phyloP scores from a whole-genome alignment of 352 stramenopile genomes.

The Phytopythium boreale region DNA sequence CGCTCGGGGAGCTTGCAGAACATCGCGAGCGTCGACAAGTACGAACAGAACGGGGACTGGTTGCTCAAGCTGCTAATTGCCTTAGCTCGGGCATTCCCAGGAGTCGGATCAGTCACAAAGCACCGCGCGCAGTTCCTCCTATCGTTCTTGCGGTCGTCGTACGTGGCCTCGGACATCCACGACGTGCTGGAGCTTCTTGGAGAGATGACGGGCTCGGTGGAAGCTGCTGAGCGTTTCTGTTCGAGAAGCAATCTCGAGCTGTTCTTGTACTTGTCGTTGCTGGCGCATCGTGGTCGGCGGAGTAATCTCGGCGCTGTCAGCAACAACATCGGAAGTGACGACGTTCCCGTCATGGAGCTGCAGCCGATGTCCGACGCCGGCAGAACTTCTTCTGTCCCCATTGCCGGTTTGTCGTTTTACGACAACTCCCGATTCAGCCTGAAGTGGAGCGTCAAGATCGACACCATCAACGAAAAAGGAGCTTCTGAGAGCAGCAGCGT shows the following conservation, averaged over 20 bases:
- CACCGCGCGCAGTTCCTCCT: slow-evolving; percentile 52
- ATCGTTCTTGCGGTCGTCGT: slow-evolving; percentile 49
- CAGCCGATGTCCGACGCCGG: slow-evolving; percentile 33
- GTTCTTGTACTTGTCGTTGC: slow-evolving; percentile 58
- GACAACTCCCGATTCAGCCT: slow-evolving; percentile 60
- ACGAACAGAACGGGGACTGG: slow-evolving; percentile 47
- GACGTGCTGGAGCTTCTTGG: slow-evolving; percentile 67
- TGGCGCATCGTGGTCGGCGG: slow-evolving; percentile 42
- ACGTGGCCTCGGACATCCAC: slow-evolving; percentile 47
- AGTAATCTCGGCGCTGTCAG: neutral
- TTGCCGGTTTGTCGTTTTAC: slow-evolving; percentile 60
- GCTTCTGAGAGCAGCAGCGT: neutral
- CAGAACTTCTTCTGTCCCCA: slow-evolving; percentile 51
- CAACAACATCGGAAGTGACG: slow-evolving; percentile 21
- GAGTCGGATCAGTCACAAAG: slow-evolving; percentile 36
- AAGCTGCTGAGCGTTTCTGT: slow-evolving; percentile 40
- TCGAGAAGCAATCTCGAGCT: slow-evolving; percentile 54
- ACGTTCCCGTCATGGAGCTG: slow-evolving; percentile 75
- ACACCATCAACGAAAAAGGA: slow-evolving; percentile 16
- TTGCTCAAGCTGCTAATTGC: slow-evolving; percentile 75
- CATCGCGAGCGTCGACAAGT: slow-evolving; percentile 12
- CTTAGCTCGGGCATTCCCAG: slow-evolving; percentile 53
- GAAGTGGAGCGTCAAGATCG: slow-evolving; percentile 58
- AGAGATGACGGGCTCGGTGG: slow-evolving; percentile 39
- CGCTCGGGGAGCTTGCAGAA: slow-evolving; percentile 5